A percentile compares a stretch with the other conserved stretches of the same genome.
Evolutionary conservation across 345 rosid species (phyloP).

Genomic region (Raphanus raphanistrum): DNA sequence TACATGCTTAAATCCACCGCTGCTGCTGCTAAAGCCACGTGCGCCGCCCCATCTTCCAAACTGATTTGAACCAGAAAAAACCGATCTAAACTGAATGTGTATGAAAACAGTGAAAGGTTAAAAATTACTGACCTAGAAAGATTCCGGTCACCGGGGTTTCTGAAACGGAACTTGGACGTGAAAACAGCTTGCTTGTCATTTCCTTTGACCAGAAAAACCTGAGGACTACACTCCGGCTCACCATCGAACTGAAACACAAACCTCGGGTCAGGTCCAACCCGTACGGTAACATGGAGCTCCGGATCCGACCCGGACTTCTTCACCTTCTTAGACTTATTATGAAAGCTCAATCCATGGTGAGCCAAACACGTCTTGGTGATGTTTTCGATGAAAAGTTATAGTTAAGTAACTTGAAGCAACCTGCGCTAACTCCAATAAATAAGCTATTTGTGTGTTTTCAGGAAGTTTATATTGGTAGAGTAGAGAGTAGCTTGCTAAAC

Average conservation of each 20-base stretch:
- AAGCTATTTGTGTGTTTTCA: too few species aligned
- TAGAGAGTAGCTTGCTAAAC: too few species aligned
- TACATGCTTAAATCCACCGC: conserved; percentile 89
- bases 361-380: too few species aligned
- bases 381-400: too few species aligned
- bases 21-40: conserved; percentile 82
- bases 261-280: conserved; percentile 76
- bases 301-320: conserved; percentile 38
- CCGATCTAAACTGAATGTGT: too few species aligned
- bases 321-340: neutral
- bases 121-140: conserved; percentile 50
- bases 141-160: conserved; percentile 54
- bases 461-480: too few species aligned
- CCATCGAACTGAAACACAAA: conserved; percentile 75
- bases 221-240: conserved; percentile 87
- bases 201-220: conserved; percentile 81
- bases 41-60: too few species aligned
- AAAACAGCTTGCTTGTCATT: conserved; percentile 73
- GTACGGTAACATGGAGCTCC: conserved; percentile 50
- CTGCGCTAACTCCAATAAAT: too few species aligned
- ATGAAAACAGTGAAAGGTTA: conserved; percentile 49
- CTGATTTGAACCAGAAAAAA: too few species aligned
- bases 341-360: too few species aligned
- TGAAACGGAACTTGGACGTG: conserved; percentile 81
- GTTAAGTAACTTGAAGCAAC: too few species aligned